phyloP scores from a whole-genome alignment of 352 stramenopile genomes.

The Globisporangium nunn region DNA sequence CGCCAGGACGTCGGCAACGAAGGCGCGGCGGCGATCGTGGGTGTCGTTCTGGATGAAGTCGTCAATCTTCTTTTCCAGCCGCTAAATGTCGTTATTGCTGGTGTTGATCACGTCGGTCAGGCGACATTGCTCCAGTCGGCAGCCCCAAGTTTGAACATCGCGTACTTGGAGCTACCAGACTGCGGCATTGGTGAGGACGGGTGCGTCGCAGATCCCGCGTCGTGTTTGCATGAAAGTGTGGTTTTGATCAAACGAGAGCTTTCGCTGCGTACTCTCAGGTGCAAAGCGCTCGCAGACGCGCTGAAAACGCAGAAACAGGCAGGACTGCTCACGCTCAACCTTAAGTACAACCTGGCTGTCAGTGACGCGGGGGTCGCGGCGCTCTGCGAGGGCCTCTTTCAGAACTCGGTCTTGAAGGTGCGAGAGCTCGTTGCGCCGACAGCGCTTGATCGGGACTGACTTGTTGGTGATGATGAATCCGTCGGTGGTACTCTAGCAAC shows the following conservation, averaged over 20 bases:
- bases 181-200: constrained; percentile 60
- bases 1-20: constrained; percentile 76
- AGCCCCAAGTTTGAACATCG: constrained; percentile 48
- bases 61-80: not conserved
- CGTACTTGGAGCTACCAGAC: constrained; percentile 75
- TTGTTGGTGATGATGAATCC: too few relatives aligned
- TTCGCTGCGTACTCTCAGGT: constrained; percentile 17
- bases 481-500: constrained; percentile 29
- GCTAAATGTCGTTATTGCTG: not conserved
- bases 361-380: constrained; percentile 39
- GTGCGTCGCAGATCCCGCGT: constrained; percentile 4
- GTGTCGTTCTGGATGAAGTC: not conserved
- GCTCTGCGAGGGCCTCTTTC: constrained; percentile 66
- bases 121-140: constrained; percentile 33
- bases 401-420: constrained; percentile 62
- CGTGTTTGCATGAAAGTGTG: not conserved
- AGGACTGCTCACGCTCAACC: constrained; percentile 63
- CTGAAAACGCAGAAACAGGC: constrained; percentile 43
- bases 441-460: too few relatives aligned
- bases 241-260: not conserved
- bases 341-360: constrained; percentile 67
- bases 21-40: constrained; percentile 58
- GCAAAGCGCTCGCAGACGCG: constrained; percentile 40
- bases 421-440: not conserved
- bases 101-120: constrained; percentile 12